Evolutionary conservation across 2,329 filamentous ascomycete species (phyloP).

Genomic region (Monosporascus sp.): DNA sequence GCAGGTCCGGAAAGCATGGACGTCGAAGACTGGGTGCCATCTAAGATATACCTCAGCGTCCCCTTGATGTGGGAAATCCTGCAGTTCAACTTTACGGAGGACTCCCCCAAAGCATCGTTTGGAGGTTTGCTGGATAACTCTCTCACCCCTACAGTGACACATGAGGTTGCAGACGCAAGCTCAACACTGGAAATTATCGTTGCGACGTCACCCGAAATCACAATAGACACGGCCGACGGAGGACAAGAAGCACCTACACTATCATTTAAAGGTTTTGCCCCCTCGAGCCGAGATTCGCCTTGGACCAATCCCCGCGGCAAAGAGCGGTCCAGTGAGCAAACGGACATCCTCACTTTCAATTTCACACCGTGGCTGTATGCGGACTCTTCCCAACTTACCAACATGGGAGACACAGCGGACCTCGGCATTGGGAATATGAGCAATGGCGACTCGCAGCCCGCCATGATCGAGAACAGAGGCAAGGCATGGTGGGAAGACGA

Average conservation of each 20-base stretch:
- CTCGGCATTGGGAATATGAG: constrained; percentile 16
- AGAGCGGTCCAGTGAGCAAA: constrained; percentile 26
- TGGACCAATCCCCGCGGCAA: constrained; percentile 19
- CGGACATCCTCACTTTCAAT: constrained; percentile 34
- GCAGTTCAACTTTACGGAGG: constrained; percentile 39
- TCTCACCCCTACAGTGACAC: constrained; percentile 26
- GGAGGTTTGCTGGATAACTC: constrained; percentile 38
- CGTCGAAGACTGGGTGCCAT: constrained; percentile 47
- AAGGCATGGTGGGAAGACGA: constrained; percentile 36
- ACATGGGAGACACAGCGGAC: constrained; percentile 24
- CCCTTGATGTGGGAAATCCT: constrained; percentile 49
- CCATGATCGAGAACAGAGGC: constrained; percentile 12
- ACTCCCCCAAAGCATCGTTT: constrained; percentile 29
- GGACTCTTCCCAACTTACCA: constrained; percentile 34
- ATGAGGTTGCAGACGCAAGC: constrained; percentile 30
- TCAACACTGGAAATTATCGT: constrained; percentile 44
- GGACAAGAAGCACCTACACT: constrained; percentile 43
- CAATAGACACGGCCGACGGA: constrained; percentile 45
- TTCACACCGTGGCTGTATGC: constrained; percentile 40
- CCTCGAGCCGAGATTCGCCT: constrained; percentile 17
- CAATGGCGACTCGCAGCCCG: constrained; percentile 25
- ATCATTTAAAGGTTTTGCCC: constrained; percentile 27
- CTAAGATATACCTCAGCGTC: constrained; percentile 47
- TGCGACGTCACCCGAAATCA: constrained; percentile 46
- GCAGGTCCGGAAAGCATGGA: constrained; percentile 43